Percentiles rank a stretch among this genome's conserved stretches.
Conservation (phyloP, 1,139 yeast genomes). For the Nadsonia commutata region DNA sequence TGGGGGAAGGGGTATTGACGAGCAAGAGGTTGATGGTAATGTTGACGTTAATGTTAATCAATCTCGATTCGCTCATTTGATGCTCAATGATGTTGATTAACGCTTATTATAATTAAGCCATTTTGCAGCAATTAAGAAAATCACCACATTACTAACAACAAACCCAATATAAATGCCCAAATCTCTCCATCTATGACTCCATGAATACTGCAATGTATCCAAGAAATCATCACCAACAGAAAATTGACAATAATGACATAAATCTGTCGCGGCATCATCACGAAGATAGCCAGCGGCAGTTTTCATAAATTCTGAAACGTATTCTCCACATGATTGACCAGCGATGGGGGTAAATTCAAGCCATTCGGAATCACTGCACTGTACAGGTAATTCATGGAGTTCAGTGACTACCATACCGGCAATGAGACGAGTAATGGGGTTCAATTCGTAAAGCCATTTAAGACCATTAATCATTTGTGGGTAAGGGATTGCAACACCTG, state of each 20-base stretch:
- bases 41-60: too few relatives aligned
- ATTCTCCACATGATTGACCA: constrained; percentile 33
- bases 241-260: constrained; percentile 35
- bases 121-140: not conserved
- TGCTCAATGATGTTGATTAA: too few relatives aligned
- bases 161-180: constrained; percentile 46
- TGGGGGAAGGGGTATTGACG: too few relatives aligned
- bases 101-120: not conserved
- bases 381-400: constrained; percentile 29
- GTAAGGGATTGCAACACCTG: constrained; percentile 41
- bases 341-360: constrained; percentile 35
- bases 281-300: constrained; percentile 28
- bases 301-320: constrained; percentile 26
- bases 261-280: constrained; percentile 27
- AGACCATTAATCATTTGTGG: constrained; percentile 41
- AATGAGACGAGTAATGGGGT: constrained; percentile 43
- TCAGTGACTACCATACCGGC: constrained; percentile 31
- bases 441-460: constrained; percentile 41
- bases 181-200: constrained; percentile 46
- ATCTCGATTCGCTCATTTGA: too few relatives aligned
- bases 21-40: too few relatives aligned
- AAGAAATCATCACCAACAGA: constrained; percentile 34
- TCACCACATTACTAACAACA: constrained; percentile 34
- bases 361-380: constrained; percentile 33
- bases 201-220: constrained; percentile 26